Evolutionary conservation across 176 grass and related monocot genomes (phyloP).

Genomic region (Rhynchospora tenuis): DNA sequence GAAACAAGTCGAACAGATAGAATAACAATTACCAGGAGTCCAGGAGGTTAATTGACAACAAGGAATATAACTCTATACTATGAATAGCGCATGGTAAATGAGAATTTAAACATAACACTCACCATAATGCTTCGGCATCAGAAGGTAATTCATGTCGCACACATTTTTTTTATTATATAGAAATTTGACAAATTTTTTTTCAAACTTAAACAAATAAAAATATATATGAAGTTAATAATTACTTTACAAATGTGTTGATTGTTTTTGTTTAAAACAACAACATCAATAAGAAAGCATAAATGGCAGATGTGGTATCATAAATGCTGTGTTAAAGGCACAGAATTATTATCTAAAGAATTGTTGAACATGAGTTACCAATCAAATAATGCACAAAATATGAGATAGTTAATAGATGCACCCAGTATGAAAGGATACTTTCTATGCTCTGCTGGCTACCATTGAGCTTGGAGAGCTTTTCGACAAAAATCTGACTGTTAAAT

Average conservation of each 20-base stretch:
- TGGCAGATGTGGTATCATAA: constrained; percentile 11
- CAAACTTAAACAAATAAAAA: background rate
- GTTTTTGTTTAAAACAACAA: background rate
- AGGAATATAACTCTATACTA: background rate
- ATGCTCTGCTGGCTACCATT: constrained; percentile 94
- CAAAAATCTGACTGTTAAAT: constrained; percentile 75
- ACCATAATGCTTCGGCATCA: background rate
- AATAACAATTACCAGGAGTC: constrained; percentile 14
- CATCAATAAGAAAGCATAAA: background rate
- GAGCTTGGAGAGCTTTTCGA: constrained; percentile 80
- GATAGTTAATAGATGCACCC: background rate
- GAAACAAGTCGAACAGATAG: constrained; percentile 4
- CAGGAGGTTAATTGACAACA: background rate
- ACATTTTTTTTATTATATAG: background rate
- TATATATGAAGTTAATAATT: background rate
- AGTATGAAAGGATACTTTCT: constrained; percentile 87
- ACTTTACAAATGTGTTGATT: background rate
- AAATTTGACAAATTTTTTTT: background rate
- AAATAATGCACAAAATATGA: background rate
- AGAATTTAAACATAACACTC: background rate
- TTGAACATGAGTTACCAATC: background rate
- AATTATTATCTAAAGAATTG: constrained; percentile 10
- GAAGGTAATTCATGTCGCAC: background rate
- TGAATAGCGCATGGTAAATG: background rate
- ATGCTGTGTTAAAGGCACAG: background rate